Conservation (phyloP, 208 protist species). For the Leishmania gerbilli region DNA sequence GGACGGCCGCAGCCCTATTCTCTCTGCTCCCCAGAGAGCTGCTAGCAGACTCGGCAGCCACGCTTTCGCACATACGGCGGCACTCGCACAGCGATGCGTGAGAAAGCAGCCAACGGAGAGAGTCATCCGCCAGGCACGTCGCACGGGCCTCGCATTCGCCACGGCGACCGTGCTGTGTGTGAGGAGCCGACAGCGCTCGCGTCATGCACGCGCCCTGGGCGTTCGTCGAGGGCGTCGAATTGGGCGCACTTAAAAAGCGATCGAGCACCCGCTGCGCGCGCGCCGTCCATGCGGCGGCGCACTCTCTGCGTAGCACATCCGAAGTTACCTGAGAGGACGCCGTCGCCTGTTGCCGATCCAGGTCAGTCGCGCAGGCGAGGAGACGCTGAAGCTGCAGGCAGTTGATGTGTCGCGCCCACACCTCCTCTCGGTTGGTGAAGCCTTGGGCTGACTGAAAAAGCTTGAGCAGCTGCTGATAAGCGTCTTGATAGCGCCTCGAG, state of each 20-base stretch:
- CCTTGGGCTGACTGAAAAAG: background rate
- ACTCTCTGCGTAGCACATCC: background rate
- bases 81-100: conserved; percentile 16
- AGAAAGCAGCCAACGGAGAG: conserved; percentile 20
- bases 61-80: conserved; percentile 5
- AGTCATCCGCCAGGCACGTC: conserved; percentile 1
- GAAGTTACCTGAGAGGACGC: background rate
- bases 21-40: background rate
- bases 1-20: background rate
- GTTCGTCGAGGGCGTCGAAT: background rate
- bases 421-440: background rate
- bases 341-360: background rate
- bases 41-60: background rate
- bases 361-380: background rate
- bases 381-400: conserved; percentile 2
- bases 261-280: conserved; percentile 6
- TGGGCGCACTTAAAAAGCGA: background rate
- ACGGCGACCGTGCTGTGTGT: background rate
- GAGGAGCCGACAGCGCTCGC: background rate
- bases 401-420: background rate
- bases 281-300: background rate
- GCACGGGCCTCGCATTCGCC: background rate
- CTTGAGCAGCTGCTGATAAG: background rate
- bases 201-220: background rate
- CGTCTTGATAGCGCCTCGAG: background rate